Conservation (phyloP, 495 filamentous ascomycete genomes). For the Penicillium pulvis region DNA sequence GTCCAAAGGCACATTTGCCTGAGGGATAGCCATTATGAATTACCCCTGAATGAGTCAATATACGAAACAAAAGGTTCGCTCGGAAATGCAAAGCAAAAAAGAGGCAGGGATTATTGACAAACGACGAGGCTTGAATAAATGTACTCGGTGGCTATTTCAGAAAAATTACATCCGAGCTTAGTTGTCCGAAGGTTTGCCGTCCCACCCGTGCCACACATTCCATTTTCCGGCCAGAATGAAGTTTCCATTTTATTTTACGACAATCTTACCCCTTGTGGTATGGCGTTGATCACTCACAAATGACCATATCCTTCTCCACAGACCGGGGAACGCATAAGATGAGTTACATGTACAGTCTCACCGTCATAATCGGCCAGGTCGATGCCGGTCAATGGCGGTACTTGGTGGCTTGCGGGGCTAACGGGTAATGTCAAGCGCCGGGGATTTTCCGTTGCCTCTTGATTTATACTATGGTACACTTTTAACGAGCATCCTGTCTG, state of each 20-base stretch:
- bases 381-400: neutral
- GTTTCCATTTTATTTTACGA: slow-evolving; percentile 6
- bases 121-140: neutral
- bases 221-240: neutral
- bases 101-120: neutral
- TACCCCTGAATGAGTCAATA: neutral
- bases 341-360: neutral
- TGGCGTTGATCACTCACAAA: slow-evolving; percentile 6
- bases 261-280: slow-evolving; percentile 12
- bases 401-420: slow-evolving; percentile 14
- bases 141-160: slow-evolving; percentile 16
- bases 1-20: slow-evolving; percentile 32
- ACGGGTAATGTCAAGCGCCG: slow-evolving; percentile 3
- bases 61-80: neutral
- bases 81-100: neutral
- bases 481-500: neutral
- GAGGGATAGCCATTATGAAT: slow-evolving; percentile 23
- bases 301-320: slow-evolving; percentile 17
- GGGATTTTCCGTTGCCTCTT: neutral
- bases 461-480: neutral
- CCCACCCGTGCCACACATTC: slow-evolving; percentile 23
- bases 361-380: neutral
- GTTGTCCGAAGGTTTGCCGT: slow-evolving; percentile 19
- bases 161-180: slow-evolving; percentile 12
- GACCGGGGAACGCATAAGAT: slow-evolving; percentile 10